Base-by-base conservation (phyloP, 441 rosid species). In the Kokia cookei region DNA sequence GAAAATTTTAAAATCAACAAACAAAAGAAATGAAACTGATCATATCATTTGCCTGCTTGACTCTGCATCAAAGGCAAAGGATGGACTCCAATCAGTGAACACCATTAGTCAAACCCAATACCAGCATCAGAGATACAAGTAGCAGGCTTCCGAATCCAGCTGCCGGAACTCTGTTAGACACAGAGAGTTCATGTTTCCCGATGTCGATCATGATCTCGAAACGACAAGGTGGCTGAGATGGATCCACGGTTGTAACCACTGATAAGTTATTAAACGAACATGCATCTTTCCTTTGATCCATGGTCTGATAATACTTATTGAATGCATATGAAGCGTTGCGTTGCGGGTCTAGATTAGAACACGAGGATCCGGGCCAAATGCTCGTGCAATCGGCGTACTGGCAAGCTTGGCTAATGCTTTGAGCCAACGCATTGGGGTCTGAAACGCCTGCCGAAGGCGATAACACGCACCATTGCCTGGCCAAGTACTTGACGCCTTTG, bases 241-340 rank as follows among this genome's bases (percentile, higher is more conserved):
- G 96, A 76, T 93, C 87, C 1, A 86, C 60, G 59, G 71, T 85
- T 11, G 96, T 88, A 51, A 84, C 1, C 15, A 22, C 43, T 3
- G 87, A 73, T 5, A 83, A 60, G 43, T 84, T 85, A 47, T 79
- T 74, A 62, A 93, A 93, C 1, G 70, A 32, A 45, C 94, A 93
- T 0, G 90, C 26, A 51, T 74, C 94, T 72, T 77, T 80, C 54
- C 79, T 79, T 70, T 94, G 98, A 75, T 90, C 73, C 84, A 86
- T 80, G 4, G 83, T 78, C 82, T 92, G 97, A 59, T 83, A 94
- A 58, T 91, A 94, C 94, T 88, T 85, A 55, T 92, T 94, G 26
- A 94, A 94, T 0, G 97, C 92, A 54, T 94, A 92, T 2, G 97
- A 94, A 6, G 94, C 97, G n/a, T 92, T 92, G 68, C 83, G 83